Base-by-base conservation (phyloP, 2,329 filamentous ascomycete species). In the Pseudofabraea citricarpa region DNA sequence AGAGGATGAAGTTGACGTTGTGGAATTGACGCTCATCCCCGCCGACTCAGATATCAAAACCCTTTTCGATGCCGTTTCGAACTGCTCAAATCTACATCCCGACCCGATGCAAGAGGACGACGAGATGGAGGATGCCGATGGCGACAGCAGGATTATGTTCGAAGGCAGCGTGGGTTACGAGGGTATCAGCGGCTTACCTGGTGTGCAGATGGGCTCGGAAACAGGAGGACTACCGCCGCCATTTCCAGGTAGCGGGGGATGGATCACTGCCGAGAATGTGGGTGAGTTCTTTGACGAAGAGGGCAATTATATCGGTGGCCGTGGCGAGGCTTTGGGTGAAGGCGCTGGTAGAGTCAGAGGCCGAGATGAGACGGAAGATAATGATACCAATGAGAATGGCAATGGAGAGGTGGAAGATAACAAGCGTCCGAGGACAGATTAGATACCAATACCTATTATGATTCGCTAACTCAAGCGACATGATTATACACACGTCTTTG, bases 181-280 rank as follows among this genome's bases (percentile, higher is more conserved):
- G 50, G 70, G 71, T 0, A 63, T 82, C 2, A 77, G 80, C 24
- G 79, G 77, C 0, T 70, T 79, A 54, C 68, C 70, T 0, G 78
- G 78, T 9, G 77, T 81, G 5, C 63, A 77, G 40, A 66, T 64
- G 29, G 75, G 74, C 13, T 63, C 64, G 10, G 54, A 55, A 5
- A 65, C 69, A 43, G 75, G 75, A 1, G 74, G 72, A 2, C 58
- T 84, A 19, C 81, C 81, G n/a, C 79, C 80, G 2, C 77, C 81
- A 0, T 77, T 86, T 63, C 84, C 86, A 0, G 85, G 86, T 1
- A 87, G 85, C 39, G 79, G 78, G 0, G 86, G 86, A 0, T 91
- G 87, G 87, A 90, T 97, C 59, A 97, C 91, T 13, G 86, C 87
- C 7, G 91, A 95, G 44, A 97, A 96, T 56, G 83, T 95, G 61